Evolutionary conservation across 768 basidiomycete genomes (phyloP), one percentile per base, ranked within the genome.

Genomic region (Kwoniella newhampshirensis): DNA sequence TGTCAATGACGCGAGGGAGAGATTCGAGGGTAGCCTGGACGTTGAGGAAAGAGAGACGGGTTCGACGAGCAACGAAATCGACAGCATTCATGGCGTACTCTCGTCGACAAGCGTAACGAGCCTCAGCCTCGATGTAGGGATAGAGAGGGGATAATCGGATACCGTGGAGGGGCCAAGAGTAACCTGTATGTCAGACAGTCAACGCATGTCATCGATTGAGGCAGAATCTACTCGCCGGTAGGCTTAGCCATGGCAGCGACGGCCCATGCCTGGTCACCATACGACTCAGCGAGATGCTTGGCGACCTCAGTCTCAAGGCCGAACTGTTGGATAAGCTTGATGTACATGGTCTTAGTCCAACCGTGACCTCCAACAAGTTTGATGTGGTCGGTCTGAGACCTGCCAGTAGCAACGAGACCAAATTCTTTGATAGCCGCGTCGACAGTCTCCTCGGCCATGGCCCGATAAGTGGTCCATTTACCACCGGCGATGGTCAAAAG

Each of bases 301-400:
- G 94, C 94, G 3, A 97, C 89, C 25, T 94, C 93, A 0, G 88
- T 86, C 57, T 90, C 88, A 20, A 94, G 76, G 20, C 92, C 91
- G 76, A 89, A 94, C 62, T 88, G 82, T 77, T 99, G 94, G 67
- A 93, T 87, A 57, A 99, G 81, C 52, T 90, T 87, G 76, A 97
- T 94, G 75, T 92, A 97, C 92, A 98, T 96, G 75, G 91, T 92
- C 66, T 86, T 81, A 75, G 83, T 88, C 94, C 94, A 99, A 9
- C 86, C 90, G 58, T 97, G 89, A 61, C 87, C 91, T 17, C 94
- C 94, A 21, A 98, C 83, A 35, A 98, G 81, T 75, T 87, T 85
- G 69, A 96, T 74, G 44, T 81, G 81, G 42, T 87, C 86, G 28
- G 94, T 97, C 43, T 87, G 82, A 71, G 91, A 92, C 7, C 81